Evolutionary conservation across 441 rosid genomes (phyloP).

Genomic region (Euphorbia celastroides): DNA sequence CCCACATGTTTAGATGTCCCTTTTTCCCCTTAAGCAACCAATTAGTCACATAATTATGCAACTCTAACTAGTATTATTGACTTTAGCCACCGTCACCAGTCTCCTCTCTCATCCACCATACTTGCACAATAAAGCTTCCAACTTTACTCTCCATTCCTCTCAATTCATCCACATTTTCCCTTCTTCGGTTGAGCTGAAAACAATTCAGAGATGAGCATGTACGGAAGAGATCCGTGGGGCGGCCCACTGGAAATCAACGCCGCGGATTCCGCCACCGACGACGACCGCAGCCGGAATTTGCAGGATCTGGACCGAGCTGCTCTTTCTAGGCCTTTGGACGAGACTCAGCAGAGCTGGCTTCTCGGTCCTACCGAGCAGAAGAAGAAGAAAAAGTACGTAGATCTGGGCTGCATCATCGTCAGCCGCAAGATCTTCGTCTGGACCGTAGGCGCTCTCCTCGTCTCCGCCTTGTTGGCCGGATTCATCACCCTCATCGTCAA

Average conservation of each 20-base stretch:
- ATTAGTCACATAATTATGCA: neutral
- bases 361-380: constrained; percentile 75
- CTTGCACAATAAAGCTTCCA: neutral
- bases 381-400: constrained; percentile 93
- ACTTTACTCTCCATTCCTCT: neutral
- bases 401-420: constrained; percentile 86
- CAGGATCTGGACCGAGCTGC: constrained; percentile 76
- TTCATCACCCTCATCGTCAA: constrained; percentile 64
- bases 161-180: neutral
- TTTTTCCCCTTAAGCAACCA: no score
- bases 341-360: constrained; percentile 96
- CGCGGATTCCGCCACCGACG: constrained; percentile 96
- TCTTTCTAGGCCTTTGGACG: constrained; percentile 69
- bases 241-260: constrained; percentile 91
- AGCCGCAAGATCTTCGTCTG: constrained; percentile 91
- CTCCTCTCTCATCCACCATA: constrained; percentile 1
- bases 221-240: constrained; percentile 98
- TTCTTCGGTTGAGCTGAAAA: neutral
- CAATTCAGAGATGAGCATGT: constrained; percentile 40
- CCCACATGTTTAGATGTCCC: neutral
- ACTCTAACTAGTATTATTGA: neutral
- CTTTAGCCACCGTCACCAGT: constrained; percentile 12
- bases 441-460: constrained; percentile 60
- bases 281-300: constrained; percentile 83
- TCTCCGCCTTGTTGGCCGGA: constrained; percentile 50